Base-by-base conservation (phyloP, 768 basidiomycete genomes). In the Hydnum rufescens region DNA sequence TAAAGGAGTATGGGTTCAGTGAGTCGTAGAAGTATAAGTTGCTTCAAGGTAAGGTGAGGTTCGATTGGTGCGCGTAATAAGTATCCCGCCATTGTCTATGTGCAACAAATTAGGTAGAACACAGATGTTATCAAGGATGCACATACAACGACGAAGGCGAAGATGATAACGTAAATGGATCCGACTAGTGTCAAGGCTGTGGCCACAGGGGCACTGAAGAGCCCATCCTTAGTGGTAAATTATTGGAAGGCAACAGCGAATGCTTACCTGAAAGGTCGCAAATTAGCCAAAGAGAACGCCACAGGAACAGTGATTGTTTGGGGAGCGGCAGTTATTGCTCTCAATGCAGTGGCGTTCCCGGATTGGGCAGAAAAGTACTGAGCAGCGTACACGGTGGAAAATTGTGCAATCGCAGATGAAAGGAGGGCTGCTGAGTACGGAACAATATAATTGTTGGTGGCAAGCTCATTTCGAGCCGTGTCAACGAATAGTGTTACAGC, bases 151-250 rank as follows among this genome's bases (percentile, higher is more conserved):
- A 42, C 44, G 44, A 60, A 62, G 44, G 23, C 49, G 50, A 63
- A 61, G 42, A 56, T 61, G 26, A 62, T 42, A 19, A 63, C 42
- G 55, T 63, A 68, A 32, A 67, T 67, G 49, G 63, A 60, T 4
- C 66, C 71, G 53, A 73, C 71, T 4, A 72, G 65, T 1, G 66
- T 68, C 46, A 71, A 64, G 3, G 70, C 71, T 8, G 63, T 62
- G 0, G 70, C 68, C 3, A 70, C 66, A 1, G 66, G 60, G 1
- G 63, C 56, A 13, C 8, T 55, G 42, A 29, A 71, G 0, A 68
- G 68, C 22, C 22, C 36, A 39, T n/a, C 8, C 19, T 39, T 39
- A 47, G 26, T 47, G 44, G 36, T 13, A 39, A 39, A 39, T 39
- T 13, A 39, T n/a, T 13, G 36, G 22, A 26, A 47, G 44, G 44